Conservation (phyloP, 2,329 filamentous ascomycete genomes). For the Paraconiothyrium sp. region DNA sequence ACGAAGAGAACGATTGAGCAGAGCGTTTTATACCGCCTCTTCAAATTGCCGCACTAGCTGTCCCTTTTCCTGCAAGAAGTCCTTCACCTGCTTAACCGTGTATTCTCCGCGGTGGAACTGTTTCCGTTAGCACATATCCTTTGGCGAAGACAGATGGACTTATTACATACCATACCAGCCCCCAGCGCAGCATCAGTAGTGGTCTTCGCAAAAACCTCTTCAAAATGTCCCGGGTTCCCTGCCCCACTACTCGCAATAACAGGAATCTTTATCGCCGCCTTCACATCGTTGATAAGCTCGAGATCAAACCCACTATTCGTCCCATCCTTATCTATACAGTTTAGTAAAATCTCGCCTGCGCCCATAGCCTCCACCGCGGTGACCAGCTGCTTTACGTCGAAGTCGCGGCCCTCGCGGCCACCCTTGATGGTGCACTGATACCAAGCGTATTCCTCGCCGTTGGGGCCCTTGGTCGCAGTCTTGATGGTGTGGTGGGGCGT, state of each 20-base stretch:
- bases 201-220: slow-evolving; percentile 87
- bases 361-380: slow-evolving; percentile 96
- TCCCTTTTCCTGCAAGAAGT: slow-evolving; percentile 75
- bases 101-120: slow-evolving; percentile 94
- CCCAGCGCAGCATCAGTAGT: slow-evolving; percentile 91
- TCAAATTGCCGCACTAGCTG: slow-evolving; percentile 85
- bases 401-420: slow-evolving; percentile 89
- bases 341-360: slow-evolving; percentile 90
- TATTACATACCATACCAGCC: slow-evolving; percentile 80
- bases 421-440: slow-evolving; percentile 98
- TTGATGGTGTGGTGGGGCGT: slow-evolving; percentile 79
- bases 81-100: slow-evolving; percentile 93
- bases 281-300: slow-evolving; percentile 89
- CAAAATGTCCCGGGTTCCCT: slow-evolving; percentile 86
- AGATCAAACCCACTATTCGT: slow-evolving; percentile 95
- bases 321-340: slow-evolving; percentile 97
- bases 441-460: slow-evolving; percentile 87
- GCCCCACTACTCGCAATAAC: slow-evolving; percentile 96
- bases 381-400: slow-evolving; percentile 89
- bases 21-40: slow-evolving; percentile 24
- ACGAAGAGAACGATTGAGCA: not conserved
- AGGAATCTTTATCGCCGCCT: slow-evolving; percentile 85
- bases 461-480: slow-evolving; percentile 75
- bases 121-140: slow-evolving; percentile 21
- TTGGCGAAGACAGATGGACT: not conserved